These are phyloP conservation scores for Coemansia sp. DNA, from an alignment of 192 early-diverging fungal genomes.

Conservation along the genomic window DNA sequence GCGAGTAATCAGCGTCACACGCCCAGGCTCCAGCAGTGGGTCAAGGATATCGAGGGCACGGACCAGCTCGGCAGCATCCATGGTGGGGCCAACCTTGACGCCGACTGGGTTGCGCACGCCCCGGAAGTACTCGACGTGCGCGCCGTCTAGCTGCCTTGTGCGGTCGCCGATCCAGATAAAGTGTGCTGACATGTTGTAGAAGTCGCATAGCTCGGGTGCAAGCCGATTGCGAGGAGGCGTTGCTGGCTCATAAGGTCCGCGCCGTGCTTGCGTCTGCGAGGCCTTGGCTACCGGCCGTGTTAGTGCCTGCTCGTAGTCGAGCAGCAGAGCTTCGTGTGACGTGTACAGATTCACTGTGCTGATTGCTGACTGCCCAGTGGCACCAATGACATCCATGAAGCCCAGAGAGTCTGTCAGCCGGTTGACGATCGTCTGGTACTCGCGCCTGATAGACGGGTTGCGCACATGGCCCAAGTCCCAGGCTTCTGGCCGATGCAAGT, in stretches of 20 bases:
- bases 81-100: slow-evolving; percentile 91
- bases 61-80: slow-evolving; percentile 82
- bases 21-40: slow-evolving; percentile 81
- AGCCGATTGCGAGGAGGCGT: slow-evolving; percentile 37
- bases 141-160: slow-evolving; percentile 91
- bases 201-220: slow-evolving; percentile 55
- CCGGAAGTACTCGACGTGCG: slow-evolving; percentile 95
- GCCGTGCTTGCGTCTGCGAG: not conserved
- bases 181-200: slow-evolving; percentile 93
- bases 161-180: slow-evolving; percentile 99
- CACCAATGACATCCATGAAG: slow-evolving; percentile 95
- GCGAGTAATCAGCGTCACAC: slow-evolving; percentile 92
- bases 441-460: slow-evolving; percentile 68
- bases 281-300: slow-evolving; percentile 64
- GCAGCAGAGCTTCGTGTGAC: slow-evolving; percentile 93
- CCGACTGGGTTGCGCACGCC: slow-evolving; percentile 98
- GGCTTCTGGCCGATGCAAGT: slow-evolving; percentile 84
- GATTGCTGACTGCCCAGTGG: slow-evolving; percentile 63
- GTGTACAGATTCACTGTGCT: slow-evolving; percentile 88
- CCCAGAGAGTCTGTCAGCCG: slow-evolving; percentile 83
- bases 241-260: slow-evolving; percentile 39
- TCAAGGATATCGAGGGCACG: slow-evolving; percentile 84
- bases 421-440: slow-evolving; percentile 90
- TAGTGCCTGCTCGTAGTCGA: slow-evolving; percentile 89
- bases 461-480: slow-evolving; percentile 93